Percentiles rank a stretch among this genome's conserved stretches.
phyloP scores from a whole-genome alignment of 257 asterid genomes.

The Solanum piurae region DNA sequence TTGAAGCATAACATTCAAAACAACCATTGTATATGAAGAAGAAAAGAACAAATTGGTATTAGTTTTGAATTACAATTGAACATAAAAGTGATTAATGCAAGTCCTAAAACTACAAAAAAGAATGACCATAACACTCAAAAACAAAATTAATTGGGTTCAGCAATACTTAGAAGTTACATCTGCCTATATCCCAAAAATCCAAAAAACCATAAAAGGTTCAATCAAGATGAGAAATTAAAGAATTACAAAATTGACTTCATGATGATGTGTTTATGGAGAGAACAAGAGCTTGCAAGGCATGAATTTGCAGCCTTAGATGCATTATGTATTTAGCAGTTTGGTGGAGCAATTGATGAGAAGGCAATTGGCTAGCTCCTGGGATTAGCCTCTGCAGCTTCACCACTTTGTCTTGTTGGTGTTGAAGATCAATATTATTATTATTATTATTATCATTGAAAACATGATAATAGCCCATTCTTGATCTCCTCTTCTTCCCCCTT shows the following conservation, averaged over 20 bases:
- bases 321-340: neutral
- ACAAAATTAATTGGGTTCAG: neutral
- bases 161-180: neutral
- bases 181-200: neutral
- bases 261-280: neutral
- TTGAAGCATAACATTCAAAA: neutral
- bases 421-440: neutral
- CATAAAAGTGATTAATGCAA: neutral
- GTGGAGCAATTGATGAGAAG: neutral
- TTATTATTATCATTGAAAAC: neutral
- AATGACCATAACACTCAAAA: neutral
- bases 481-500: neutral
- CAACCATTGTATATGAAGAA: neutral
- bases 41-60: neutral
- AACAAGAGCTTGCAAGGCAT: neutral
- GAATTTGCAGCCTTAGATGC: neutral
- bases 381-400: conserved; percentile 1
- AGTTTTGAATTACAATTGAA: neutral
- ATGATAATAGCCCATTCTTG: neutral
- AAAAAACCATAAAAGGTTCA: neutral
- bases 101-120: neutral
- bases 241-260: neutral
- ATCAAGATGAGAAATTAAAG: neutral
- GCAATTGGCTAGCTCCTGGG: neutral
- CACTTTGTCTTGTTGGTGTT: neutral